A percentile compares a stretch with the other conserved stretches of the same genome.
phyloP scores from a whole-genome alignment of 208 protist genomes.

The Trypanosomatidae sp. region DNA sequence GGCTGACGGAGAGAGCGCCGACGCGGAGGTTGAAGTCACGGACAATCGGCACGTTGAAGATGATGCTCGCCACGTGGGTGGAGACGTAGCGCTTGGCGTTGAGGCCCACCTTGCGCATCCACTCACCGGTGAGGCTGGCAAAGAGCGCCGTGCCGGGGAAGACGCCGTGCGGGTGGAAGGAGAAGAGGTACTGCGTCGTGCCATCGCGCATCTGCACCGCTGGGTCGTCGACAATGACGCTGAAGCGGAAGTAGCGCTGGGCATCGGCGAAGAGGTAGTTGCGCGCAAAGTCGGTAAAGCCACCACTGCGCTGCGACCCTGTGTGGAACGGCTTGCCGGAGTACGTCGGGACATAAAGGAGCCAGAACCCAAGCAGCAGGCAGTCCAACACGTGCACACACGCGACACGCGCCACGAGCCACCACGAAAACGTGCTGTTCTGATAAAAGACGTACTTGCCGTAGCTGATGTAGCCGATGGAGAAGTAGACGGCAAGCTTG shows the following conservation, averaged over 20 bases:
- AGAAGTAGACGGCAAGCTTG: conserved; percentile 41
- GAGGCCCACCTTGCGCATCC: conserved; percentile 52
- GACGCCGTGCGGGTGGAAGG: conserved; percentile 87
- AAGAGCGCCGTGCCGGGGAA: conserved; percentile 78
- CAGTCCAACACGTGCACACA: conserved; percentile 32
- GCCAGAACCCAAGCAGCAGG: conserved; percentile 36
- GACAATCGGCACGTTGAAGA: conserved; percentile 74
- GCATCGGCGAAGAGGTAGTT: conserved; percentile 63
- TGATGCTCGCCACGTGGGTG: conserved; percentile 69
- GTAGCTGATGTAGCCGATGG: conserved; percentile 62
- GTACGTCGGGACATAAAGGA: conserved; percentile 67
- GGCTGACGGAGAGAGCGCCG: conserved; percentile 59
- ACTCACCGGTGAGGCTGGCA: conserved; percentile 47
- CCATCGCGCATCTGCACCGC: conserved; percentile 50
- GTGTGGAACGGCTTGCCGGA: conserved; percentile 58
- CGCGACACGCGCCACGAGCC: conserved; percentile 1
- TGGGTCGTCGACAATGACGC: conserved; percentile 59
- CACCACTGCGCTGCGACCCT: conserved; percentile 45
- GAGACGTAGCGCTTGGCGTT: conserved; percentile 45
- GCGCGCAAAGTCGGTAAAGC: conserved; percentile 51
- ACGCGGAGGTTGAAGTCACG: conserved; percentile 77
- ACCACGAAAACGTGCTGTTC: conserved; percentile 4
- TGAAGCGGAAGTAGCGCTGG: conserved; percentile 68
- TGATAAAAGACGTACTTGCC: conserved; percentile 28
- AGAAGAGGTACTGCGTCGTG: conserved; percentile 70